Evolutionary conservation across 306 rosid genomes (phyloP).

Genomic region (Senna siamea): DNA sequence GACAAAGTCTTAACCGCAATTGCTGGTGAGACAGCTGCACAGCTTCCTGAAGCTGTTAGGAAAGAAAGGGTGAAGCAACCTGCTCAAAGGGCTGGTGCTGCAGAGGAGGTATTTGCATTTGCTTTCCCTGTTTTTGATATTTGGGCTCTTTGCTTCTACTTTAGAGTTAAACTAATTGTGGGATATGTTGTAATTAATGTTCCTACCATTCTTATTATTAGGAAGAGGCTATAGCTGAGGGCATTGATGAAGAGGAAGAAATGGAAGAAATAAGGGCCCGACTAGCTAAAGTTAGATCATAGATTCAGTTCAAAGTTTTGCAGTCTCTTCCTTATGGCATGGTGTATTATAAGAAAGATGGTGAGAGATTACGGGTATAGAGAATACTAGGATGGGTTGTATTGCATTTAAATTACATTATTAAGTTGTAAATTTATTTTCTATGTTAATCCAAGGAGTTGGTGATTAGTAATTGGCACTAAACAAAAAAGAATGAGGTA

Average conservation of each 20-base stretch:
- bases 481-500: not conserved
- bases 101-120: conserved; percentile 54
- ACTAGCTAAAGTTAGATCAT: conserved; percentile 75
- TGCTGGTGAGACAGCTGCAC: conserved; percentile 92
- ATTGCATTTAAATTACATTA: conserved; percentile 38
- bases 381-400: conserved; percentile 13
- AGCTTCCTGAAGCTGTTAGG: conserved; percentile 89
- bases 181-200: not conserved
- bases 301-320: conserved; percentile 30
- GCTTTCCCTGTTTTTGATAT: not conserved
- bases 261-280: conserved; percentile 73
- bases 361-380: not conserved
- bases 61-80: conserved; percentile 70
- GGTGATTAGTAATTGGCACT: not conserved
- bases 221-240: conserved; percentile 72
- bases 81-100: conserved; percentile 50
- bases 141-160: conserved; percentile 6
- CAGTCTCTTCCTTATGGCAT: conserved; percentile 27
- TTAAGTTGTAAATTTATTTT: conserved; percentile 11
- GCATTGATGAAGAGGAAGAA: conserved; percentile 66
- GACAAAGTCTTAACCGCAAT: conserved; percentile 84
- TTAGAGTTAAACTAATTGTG: conserved; percentile 25
- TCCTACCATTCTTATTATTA: conserved; percentile 22
- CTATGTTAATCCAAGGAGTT: not conserved
- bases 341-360: conserved; percentile 25